A percentile compares a stretch with the other conserved stretches of the same genome.
Evolutionary conservation across 2,329 filamentous ascomycete genomes (phyloP).

Genomic region (Parastagonospora avenae): DNA sequence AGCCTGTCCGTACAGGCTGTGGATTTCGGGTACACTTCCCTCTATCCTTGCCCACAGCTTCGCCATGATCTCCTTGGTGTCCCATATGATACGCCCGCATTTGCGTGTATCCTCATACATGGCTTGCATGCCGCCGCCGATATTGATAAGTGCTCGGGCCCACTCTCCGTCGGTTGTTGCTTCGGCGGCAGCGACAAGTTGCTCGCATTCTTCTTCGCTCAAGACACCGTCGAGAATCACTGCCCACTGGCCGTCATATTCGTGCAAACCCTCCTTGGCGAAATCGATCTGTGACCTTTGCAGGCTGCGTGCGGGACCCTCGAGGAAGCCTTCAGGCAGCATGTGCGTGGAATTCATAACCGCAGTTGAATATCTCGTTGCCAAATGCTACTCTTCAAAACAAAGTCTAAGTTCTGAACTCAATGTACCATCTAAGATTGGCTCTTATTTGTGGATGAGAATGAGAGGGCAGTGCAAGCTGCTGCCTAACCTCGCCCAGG

Average conservation of each 20-base stretch:
- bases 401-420: no score
- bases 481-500: slow-evolving; percentile 15
- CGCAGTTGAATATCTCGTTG: slow-evolving; percentile 2
- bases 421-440: no score
- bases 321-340: slow-evolving; percentile 57
- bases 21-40: slow-evolving; percentile 55
- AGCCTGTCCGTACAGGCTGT: slow-evolving; percentile 44
- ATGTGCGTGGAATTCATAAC: slow-evolving; percentile 39
- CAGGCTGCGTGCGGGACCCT: slow-evolving; percentile 52
- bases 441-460: slow-evolving; percentile 3
- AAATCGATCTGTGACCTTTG: slow-evolving; percentile 61
- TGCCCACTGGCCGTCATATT: slow-evolving; percentile 62
- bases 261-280: slow-evolving; percentile 50
- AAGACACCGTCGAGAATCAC: slow-evolving; percentile 69
- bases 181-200: slow-evolving; percentile 37
- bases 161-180: slow-evolving; percentile 54
- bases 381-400: neutral
- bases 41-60: slow-evolving; percentile 65
- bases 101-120: slow-evolving; percentile 65
- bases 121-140: slow-evolving; percentile 65
- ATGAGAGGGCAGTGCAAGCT: slow-evolving; percentile 12
- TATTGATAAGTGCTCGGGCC: slow-evolving; percentile 71
- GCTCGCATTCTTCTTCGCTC: slow-evolving; percentile 64
- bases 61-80: slow-evolving; percentile 65
- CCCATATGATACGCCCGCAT: slow-evolving; percentile 79